Evolutionary conservation across 768 basidiomycete genomes (phyloP), one percentile per base, ranked within the genome.

Genomic region (Kwoniella bestiolae): DNA sequence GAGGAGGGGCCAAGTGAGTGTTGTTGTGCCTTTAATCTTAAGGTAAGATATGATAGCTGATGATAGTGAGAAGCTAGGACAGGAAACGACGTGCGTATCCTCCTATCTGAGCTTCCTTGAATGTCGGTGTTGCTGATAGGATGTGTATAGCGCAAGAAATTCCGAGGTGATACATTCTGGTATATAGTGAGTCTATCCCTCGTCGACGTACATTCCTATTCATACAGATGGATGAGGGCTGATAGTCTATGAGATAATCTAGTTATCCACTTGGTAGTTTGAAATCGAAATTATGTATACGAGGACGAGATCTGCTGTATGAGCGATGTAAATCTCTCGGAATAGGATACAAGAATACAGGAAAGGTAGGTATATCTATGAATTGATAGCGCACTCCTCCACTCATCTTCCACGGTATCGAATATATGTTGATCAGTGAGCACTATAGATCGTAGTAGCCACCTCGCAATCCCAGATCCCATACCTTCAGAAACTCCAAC

Each of bases 111-210:
- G 38, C 45, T 65, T n/a, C 38, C 11, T 25, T 56, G 23, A 29
- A 46, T 14, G 12, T 16, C 28, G 5, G 45, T n/a, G 49, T 26
- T 55, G 47, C 45, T 29, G 21, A 52, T 61, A 44, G 38, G 26
- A 32, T 23, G 12, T 14, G 2, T 29, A 21, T 59, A 94, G 93
- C 79, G 93, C 91, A 44, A 87, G 94, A 16, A 96, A 95, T 79
- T 94, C 93, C 0, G 94, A 96, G 76, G 94, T 98, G 25, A 90
- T 97, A 28, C 94, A 97, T 82, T 89, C 91, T 66, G 93, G 73
- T 41, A 67, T 71, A 18, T 73, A 74, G 69, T 66, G 23, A 53
- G 59, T n/a, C n/a, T n/a, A n/a, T n/a, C n/a, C n/a, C n/a, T n/a
- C n/a, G n/a, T n/a, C 41, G 6, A 50, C 29, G 21, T 35, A 31